Evolutionary conservation across 192 early-diverging fungal species (phyloP).

Genomic region (Phycomyces nitens): DNA sequence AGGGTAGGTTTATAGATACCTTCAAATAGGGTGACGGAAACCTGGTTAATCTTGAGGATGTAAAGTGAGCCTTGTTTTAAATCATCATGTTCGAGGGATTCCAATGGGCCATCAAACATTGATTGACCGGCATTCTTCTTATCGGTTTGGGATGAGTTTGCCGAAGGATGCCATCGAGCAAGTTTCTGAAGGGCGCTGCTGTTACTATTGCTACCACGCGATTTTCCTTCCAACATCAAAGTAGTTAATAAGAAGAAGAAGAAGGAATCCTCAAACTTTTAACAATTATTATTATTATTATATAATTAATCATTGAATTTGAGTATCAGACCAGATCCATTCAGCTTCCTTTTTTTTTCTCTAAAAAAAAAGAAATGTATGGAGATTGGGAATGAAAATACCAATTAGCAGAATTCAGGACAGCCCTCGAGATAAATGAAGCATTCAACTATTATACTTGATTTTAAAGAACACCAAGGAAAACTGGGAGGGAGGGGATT

Average conservation of each 20-base stretch:
- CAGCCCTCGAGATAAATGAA: not conserved
- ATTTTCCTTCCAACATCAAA: not conserved
- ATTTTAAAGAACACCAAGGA: too few relatives aligned
- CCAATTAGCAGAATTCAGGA: too few relatives aligned
- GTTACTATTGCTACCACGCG: not conserved
- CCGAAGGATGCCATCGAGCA: constrained; percentile 7
- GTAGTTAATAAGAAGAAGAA: not conserved
- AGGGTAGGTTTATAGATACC: constrained; percentile 7
- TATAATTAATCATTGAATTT: too few relatives aligned
- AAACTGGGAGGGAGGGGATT: not conserved
- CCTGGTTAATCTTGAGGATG: constrained; percentile 29
- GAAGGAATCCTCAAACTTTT: not conserved
- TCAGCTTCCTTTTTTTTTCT: too few relatives aligned
- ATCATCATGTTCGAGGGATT: constrained; percentile 23
- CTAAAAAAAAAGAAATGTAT: too few relatives aligned
- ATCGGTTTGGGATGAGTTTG: not conserved
- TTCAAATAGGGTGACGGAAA: constrained; percentile 30
- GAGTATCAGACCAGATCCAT: too few relatives aligned
- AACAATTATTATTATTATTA: too few relatives aligned
- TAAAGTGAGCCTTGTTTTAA: constrained; percentile 29
- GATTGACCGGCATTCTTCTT: not conserved
- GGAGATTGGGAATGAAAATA: too few relatives aligned
- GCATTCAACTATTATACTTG: too few relatives aligned
- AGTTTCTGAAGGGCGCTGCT: constrained; percentile 4
- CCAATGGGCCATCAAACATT: constrained; percentile 15